phyloP scores from a whole-genome alignment of 2,329 filamentous ascomycete genomes.

The Monilinia fructigena region DNA sequence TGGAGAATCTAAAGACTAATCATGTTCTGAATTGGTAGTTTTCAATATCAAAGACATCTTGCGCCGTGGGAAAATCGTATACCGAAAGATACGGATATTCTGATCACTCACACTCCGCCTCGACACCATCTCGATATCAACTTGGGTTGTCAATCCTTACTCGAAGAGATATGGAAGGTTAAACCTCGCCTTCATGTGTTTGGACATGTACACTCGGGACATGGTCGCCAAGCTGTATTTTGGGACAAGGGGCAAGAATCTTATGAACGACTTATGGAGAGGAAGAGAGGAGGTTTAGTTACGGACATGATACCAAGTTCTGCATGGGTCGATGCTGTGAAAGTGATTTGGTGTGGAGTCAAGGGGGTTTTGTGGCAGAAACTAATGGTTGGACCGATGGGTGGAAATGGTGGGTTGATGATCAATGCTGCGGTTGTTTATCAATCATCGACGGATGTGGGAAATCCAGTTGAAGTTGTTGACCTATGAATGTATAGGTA shows the following conservation, averaged over 20 bases:
- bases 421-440: constrained; percentile 60
- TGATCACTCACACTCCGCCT: constrained; percentile 66
- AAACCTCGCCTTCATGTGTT: constrained; percentile 63
- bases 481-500: constrained; percentile 31
- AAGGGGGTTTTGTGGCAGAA: constrained; percentile 56
- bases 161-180: constrained; percentile 58
- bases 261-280: constrained; percentile 39
- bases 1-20: not conserved
- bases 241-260: constrained; percentile 58
- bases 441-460: constrained; percentile 48
- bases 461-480: constrained; percentile 43
- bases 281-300: constrained; percentile 41
- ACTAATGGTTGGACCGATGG: constrained; percentile 54
- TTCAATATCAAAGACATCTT: constrained; percentile 57
- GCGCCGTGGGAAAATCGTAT: constrained; percentile 63
- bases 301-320: constrained; percentile 35
- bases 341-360: constrained; percentile 52
- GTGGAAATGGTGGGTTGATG: constrained; percentile 50
- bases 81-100: constrained; percentile 58
- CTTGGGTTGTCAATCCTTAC: constrained; percentile 57
- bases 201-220: constrained; percentile 63
- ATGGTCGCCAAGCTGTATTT: constrained; percentile 57
- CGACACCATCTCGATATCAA: constrained; percentile 52
- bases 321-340: constrained; percentile 51
- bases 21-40: constrained; percentile 40